Evolutionary conservation across 202 grass and related monocot species (phyloP).

Genomic region (Carex sylvatica): DNA sequence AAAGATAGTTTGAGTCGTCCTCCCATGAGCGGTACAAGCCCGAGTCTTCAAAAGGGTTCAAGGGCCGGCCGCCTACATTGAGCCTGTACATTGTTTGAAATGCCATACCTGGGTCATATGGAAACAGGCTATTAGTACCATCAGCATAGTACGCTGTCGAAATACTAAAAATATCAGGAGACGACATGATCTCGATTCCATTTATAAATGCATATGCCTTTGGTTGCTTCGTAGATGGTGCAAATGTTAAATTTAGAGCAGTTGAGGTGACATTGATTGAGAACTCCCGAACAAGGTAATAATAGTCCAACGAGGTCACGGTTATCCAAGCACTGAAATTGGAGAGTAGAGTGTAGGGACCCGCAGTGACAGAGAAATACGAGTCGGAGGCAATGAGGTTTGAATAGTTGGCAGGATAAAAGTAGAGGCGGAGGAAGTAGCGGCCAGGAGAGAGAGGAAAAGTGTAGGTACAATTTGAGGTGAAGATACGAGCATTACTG

Average conservation of each 20-base stretch:
- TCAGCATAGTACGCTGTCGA: conserved; percentile 16
- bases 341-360: conserved; percentile 41
- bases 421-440: conserved; percentile 70
- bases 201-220: conserved; percentile 72
- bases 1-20: conserved; percentile 38
- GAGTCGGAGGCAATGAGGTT: conserved; percentile 26
- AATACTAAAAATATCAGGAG: conserved; percentile 28
- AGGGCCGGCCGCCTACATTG: conserved; percentile 46
- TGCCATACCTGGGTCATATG: conserved; percentile 34
- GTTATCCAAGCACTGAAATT: conserved; percentile 64
- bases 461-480: conserved; percentile 52
- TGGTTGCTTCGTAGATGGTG: conserved; percentile 30
- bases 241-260: conserved; percentile 49
- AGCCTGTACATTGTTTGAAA: conserved; percentile 75
- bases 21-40: conserved; percentile 46
- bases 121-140: not conserved
- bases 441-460: conserved; percentile 47
- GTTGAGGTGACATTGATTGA: conserved; percentile 39
- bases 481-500: conserved; percentile 54
- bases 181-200: conserved; percentile 72
- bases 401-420: conserved; percentile 58
- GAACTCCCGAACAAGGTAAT: conserved; percentile 60
- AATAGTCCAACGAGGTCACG: conserved; percentile 18
- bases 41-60: conserved; percentile 37
- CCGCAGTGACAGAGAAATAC: conserved; percentile 41